Evolutionary conservation across 257 asterid species (phyloP).

Genomic region (Ophiorrhiza pumila): DNA sequence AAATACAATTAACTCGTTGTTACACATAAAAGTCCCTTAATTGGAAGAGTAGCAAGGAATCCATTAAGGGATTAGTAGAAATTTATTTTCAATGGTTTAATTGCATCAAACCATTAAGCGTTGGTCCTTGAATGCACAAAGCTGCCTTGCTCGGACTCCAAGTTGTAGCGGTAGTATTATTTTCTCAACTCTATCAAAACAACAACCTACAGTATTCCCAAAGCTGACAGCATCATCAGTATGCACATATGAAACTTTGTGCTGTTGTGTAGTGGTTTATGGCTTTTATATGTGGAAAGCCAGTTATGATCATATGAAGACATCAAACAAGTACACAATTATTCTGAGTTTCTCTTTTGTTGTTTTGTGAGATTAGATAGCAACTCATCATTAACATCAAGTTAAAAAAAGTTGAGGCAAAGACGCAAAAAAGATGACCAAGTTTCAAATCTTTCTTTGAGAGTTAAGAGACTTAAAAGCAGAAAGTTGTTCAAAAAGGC

Average conservation of each 20-base stretch:
- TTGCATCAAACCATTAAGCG: too few species aligned
- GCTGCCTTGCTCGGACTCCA: background rate
- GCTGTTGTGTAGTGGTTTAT: background rate
- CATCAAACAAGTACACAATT: conserved; percentile 6
- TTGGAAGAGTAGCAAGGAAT: too few species aligned
- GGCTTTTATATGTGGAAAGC: background rate
- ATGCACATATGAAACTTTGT: background rate
- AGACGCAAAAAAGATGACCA: background rate
- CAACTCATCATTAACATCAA: conserved; percentile 14
- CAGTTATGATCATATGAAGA: background rate
- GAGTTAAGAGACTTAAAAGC: background rate
- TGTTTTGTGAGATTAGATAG: background rate
- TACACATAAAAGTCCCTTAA: too few species aligned
- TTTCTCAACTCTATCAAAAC: background rate
- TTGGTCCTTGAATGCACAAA: too few species aligned
- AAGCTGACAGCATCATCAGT: background rate
- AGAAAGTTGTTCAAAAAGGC: background rate
- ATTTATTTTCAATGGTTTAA: too few species aligned
- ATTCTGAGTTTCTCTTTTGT: conserved; percentile 13
- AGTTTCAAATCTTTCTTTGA: background rate
- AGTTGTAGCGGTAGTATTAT: background rate
- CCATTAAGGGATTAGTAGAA: too few species aligned
- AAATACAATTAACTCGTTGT: too few species aligned
- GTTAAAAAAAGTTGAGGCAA: conserved; percentile 2
- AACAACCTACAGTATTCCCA: background rate